Percentiles rank a stretch among this genome's conserved stretches.
Conservation (phyloP, 208 protist species). For the Strigomonas culicis region DNA sequence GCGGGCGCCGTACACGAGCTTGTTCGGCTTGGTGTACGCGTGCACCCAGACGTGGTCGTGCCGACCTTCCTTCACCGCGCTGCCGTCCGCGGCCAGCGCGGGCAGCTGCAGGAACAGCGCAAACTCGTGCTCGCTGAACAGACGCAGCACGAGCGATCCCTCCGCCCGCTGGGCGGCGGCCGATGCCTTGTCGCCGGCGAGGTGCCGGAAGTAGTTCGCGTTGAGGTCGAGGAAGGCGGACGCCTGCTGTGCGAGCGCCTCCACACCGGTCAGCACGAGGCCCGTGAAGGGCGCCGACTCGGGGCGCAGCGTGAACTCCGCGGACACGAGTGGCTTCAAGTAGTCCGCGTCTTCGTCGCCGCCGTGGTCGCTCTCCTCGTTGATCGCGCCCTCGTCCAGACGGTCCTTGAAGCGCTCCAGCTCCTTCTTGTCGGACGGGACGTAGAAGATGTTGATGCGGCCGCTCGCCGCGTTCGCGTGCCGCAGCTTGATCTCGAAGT, state of each 20-base stretch:
- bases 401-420: background rate
- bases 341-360: no score
- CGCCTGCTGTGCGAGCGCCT: background rate
- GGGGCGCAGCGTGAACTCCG: background rate
- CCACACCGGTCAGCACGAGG: background rate
- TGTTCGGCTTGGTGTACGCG: slow-evolving; percentile 48
- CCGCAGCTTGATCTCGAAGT: background rate
- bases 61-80: background rate
- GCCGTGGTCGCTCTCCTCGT: background rate
- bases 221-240: background rate
- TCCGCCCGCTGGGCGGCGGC: background rate
- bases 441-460: background rate
- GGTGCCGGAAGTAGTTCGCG: no score
- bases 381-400: background rate
- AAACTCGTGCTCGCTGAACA: slow-evolving; percentile 75
- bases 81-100: slow-evolving; percentile 2
- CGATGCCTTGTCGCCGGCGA: background rate
- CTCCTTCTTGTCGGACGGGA: background rate
- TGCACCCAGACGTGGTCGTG: slow-evolving; percentile 60
- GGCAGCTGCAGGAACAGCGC: slow-evolving; percentile 25
- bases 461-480: background rate
- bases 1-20: slow-evolving; percentile 26
- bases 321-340: no score
- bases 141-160: slow-evolving; percentile 38
- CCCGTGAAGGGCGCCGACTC: background rate